phyloP scores from a whole-genome alignment of 306 rosid species.

The Urtica urens region DNA sequence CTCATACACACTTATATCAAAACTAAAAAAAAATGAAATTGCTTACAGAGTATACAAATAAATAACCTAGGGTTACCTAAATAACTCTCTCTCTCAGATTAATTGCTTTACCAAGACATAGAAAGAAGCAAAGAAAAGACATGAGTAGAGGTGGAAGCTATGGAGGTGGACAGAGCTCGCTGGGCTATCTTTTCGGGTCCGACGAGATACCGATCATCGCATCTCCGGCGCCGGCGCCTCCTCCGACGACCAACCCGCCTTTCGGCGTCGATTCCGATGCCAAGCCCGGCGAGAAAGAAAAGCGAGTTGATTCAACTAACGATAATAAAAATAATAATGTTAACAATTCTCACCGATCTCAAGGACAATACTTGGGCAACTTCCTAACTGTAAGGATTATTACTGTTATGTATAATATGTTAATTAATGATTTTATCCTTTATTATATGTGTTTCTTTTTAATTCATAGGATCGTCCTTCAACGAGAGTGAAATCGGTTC shows the following conservation, averaged over 20 bases:
- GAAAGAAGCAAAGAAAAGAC: background rate
- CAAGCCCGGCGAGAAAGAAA: background rate
- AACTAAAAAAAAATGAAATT: too few relatives aligned
- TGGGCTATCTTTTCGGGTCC: constrained; percentile 64
- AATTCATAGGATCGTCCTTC: constrained; percentile 61
- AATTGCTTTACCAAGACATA: too few relatives aligned
- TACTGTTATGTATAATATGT: background rate
- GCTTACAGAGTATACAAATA: too few relatives aligned
- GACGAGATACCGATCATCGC: constrained; percentile 36
- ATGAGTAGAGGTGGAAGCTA: constrained; percentile 68
- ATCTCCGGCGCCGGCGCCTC: constrained; percentile 27
- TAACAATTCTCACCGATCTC: constrained; percentile 37
- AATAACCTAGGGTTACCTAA: too few relatives aligned
- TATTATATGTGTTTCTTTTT: background rate
- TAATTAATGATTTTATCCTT: background rate
- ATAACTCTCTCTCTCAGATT: too few relatives aligned
- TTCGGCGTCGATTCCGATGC: constrained; percentile 35
- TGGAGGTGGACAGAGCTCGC: constrained; percentile 63
- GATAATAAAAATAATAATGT: constrained; percentile 18
- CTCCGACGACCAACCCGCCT: constrained; percentile 32
- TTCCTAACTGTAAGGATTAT: constrained; percentile 33
- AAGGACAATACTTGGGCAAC: constrained; percentile 40
- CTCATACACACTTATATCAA: too few relatives aligned
- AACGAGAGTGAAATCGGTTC: constrained; percentile 61
- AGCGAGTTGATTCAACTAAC: constrained; percentile 30